Conservation (phyloP, 768 basidiomycete genomes). For the Termitomyces bulborhizus region DNA sequence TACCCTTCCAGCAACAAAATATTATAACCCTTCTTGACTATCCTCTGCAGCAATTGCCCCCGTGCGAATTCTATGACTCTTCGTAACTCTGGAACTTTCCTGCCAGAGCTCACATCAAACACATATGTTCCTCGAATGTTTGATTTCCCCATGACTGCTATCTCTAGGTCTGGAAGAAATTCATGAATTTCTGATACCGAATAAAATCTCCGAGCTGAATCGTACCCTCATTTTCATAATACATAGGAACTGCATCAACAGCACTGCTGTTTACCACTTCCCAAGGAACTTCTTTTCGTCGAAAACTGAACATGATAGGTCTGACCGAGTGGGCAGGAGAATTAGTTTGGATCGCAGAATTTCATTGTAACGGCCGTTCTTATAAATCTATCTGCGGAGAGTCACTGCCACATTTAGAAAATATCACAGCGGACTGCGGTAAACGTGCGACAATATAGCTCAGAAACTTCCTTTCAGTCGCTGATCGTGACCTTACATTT, state of each 20-base stretch:
- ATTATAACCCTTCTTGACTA: slow-evolving; percentile 53
- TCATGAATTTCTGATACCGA: neutral
- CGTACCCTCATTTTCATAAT: slow-evolving; percentile 56
- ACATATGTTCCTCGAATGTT: slow-evolving; percentile 58
- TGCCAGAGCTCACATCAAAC: slow-evolving; percentile 47
- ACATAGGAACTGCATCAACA: slow-evolving; percentile 61
- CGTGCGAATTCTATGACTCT: slow-evolving; percentile 58
- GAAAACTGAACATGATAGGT: slow-evolving; percentile 36
- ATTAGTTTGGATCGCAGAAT: neutral
- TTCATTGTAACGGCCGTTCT: slow-evolving; percentile 5
- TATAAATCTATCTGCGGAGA: slow-evolving; percentile 4
- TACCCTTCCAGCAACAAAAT: slow-evolving; percentile 64
- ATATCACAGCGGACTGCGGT: slow-evolving; percentile 13
- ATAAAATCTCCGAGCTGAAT: neutral
- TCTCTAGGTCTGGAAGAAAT: slow-evolving; percentile 45
- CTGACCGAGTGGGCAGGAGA: neutral
- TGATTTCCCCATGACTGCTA: slow-evolving; percentile 44
- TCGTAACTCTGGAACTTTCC: slow-evolving; percentile 39
- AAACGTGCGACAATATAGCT: neutral
- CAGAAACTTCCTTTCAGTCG: neutral
- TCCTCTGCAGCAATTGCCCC: slow-evolving; percentile 54
- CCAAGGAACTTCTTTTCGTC: slow-evolving; percentile 61
- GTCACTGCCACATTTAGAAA: slow-evolving; percentile 11
- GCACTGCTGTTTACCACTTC: slow-evolving; percentile 67
- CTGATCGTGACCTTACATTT: neutral